A percentile compares a stretch with the other conserved stretches of the same genome.
These are phyloP conservation scores for Areca catechu DNA, from an alignment of 176 grass and related monocot species.

Conservation along the genomic window DNA sequence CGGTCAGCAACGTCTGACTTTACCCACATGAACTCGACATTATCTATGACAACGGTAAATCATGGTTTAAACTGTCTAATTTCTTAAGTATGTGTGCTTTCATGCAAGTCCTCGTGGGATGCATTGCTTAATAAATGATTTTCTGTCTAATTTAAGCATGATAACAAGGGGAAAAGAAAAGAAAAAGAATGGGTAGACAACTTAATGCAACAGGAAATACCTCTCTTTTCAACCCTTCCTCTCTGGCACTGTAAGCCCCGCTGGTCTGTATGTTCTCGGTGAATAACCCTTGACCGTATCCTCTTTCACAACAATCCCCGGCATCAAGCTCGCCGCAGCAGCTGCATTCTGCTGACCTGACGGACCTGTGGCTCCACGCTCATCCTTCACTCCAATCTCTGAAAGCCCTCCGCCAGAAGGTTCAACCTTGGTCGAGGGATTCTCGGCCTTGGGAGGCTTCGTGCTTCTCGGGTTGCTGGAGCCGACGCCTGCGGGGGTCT, in stretches of 20 bases:
- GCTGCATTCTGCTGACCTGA: constrained; percentile 13
- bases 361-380: neutral
- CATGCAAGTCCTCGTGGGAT: too few species aligned
- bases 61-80: too few species aligned
- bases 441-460: constrained; percentile 36
- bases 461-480: constrained; percentile 16
- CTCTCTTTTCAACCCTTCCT: constrained; percentile 92
- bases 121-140: too few species aligned
- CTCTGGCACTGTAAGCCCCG: constrained; percentile 81
- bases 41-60: too few species aligned
- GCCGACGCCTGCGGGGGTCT: neutral
- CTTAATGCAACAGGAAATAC: constrained; percentile 3
- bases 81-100: too few species aligned
- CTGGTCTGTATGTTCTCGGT: constrained; percentile 94
- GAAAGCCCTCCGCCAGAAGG: constrained; percentile 11
- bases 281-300: constrained; percentile 60
- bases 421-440: constrained; percentile 15
- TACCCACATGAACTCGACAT: too few species aligned
- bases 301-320: constrained; percentile 36
- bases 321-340: constrained; percentile 7
- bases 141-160: too few species aligned
- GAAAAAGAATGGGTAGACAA: neutral
- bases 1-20: too few species aligned
- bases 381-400: constrained; percentile 25
- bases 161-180: neutral